Evolutionary conservation across 257 asterid species (phyloP), one percentile per base, ranked within the genome.

Genomic region (Scutellaria baicalensis): DNA sequence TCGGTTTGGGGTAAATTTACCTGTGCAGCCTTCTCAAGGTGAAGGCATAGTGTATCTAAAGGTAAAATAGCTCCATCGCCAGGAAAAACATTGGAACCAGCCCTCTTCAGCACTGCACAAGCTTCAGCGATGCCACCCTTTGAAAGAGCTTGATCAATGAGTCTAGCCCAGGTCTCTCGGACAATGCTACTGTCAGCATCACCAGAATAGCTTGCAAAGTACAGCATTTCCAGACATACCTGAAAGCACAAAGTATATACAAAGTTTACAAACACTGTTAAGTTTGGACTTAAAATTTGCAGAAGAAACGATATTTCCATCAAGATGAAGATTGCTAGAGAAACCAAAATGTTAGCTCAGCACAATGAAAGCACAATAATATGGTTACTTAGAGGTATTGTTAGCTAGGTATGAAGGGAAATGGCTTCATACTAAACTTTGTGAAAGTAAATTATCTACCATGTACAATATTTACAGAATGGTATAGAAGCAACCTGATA

Each of bases 71-170:
- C 83, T 66, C 96, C 97, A 79, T 94, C 99, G 31, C 96, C 93
- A 36, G 96, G 96, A 64, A 79, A 91, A 76, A 89, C 85, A 55
- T 75, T 85, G 47, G 94, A 85, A 74, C 97, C 97, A 60, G 81
- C 97, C 79, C 97, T 94, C 85, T 83, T 86, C 69, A 94, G 79
- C 50, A 88, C 93, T 12, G 88, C 81, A 83, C 97, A 94, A 64
- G 97, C 99, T 84, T 94, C 99, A 39, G 91, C 95, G 76, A 94
- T 85, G 70, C 99, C 99, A 69, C 96, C 97, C 59, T 85, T 85
- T 67, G 86, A 81, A 70, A 91, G 89, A 76, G 99, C 91, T 85
- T 94, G 97, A 86, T 89, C 92, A 18, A 91, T 81, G 79, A 94
- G 93, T 71, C 97, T 83, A 74, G 95, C 96, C 96, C 99, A 94